These are phyloP conservation scores for Ormosia emarginata DNA, from an alignment of 306 rosid species.

Conservation along the genomic window DNA sequence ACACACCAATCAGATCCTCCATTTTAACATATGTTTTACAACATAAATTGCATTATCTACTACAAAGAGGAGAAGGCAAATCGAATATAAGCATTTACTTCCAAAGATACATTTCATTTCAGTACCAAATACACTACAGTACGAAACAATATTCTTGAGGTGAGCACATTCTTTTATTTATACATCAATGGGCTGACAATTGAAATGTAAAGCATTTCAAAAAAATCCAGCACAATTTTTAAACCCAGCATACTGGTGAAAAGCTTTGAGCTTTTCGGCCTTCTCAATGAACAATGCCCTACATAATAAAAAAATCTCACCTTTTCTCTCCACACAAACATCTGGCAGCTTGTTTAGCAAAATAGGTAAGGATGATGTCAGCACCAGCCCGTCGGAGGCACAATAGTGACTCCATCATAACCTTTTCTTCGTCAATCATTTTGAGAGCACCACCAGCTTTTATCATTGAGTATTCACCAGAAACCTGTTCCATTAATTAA, in stretches of 20 bases:
- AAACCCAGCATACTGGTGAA: background rate
- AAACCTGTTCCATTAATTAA: slow-evolving; percentile 52
- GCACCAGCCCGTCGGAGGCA: slow-evolving; percentile 97
- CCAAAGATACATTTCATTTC: background rate
- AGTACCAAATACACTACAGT: background rate
- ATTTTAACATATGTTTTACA: background rate
- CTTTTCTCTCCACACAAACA: slow-evolving; percentile 79
- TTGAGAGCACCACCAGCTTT: slow-evolving; percentile 83
- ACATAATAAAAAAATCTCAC: slow-evolving; percentile 25
- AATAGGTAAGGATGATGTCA: slow-evolving; percentile 83
- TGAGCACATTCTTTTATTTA: background rate
- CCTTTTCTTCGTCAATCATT: slow-evolving; percentile 91
- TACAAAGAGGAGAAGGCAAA: background rate
- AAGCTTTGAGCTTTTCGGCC: background rate
- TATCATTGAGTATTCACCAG: slow-evolving; percentile 97
- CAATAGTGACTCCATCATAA: slow-evolving; percentile 90
- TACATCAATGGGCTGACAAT: background rate
- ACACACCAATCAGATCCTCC: background rate
- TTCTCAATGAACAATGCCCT: slow-evolving; percentile 1
- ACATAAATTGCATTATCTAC: background rate
- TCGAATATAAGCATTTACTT: background rate
- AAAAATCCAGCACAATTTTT: background rate
- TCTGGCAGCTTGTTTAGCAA: slow-evolving; percentile 86
- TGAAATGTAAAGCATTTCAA: background rate
- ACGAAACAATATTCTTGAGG: background rate